Evolutionary conservation across 2,329 filamentous ascomycete genomes (phyloP).

Genomic region (Tolypocladium amazonense): DNA sequence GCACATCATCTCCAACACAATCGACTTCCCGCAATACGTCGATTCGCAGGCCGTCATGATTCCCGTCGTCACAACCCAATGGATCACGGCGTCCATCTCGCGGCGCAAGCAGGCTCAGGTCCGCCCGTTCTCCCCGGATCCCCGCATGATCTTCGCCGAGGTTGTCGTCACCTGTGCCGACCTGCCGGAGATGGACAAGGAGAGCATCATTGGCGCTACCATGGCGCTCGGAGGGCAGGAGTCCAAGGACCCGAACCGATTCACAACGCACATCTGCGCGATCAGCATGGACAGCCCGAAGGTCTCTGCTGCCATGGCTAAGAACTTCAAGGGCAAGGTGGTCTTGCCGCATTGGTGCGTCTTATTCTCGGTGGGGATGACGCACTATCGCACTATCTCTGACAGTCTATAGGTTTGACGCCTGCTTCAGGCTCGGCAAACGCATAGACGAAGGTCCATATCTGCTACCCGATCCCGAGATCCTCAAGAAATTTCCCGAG

Average conservation of each 20-base stretch:
- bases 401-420: slow-evolving; percentile 63
- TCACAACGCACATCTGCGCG: slow-evolving; percentile 84
- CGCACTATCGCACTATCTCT: background rate
- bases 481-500: slow-evolving; percentile 51
- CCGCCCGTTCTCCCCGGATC: slow-evolving; percentile 82
- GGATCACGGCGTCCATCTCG: slow-evolving; percentile 63
- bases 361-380: background rate
- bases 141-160: slow-evolving; percentile 78
- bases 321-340: slow-evolving; percentile 63
- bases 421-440: slow-evolving; percentile 86
- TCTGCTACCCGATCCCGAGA: slow-evolving; percentile 72
- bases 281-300: slow-evolving; percentile 66
- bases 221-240: slow-evolving; percentile 83
- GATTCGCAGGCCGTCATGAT: slow-evolving; percentile 67
- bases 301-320: slow-evolving; percentile 51
- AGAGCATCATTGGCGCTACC: slow-evolving; percentile 83
- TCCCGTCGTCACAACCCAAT: slow-evolving; percentile 71
- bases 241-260: slow-evolving; percentile 56
- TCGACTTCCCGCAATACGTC: slow-evolving; percentile 84
- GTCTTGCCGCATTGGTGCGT: slow-evolving; percentile 84
- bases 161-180: slow-evolving; percentile 76
- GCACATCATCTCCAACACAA: slow-evolving; percentile 57
- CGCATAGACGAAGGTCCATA: slow-evolving; percentile 86
- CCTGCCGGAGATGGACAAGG: slow-evolving; percentile 76
- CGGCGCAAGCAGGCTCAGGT: slow-evolving; percentile 65